phyloP scores from a whole-genome alignment of 345 rosid genomes.

The Nasturtium officinale region DNA sequence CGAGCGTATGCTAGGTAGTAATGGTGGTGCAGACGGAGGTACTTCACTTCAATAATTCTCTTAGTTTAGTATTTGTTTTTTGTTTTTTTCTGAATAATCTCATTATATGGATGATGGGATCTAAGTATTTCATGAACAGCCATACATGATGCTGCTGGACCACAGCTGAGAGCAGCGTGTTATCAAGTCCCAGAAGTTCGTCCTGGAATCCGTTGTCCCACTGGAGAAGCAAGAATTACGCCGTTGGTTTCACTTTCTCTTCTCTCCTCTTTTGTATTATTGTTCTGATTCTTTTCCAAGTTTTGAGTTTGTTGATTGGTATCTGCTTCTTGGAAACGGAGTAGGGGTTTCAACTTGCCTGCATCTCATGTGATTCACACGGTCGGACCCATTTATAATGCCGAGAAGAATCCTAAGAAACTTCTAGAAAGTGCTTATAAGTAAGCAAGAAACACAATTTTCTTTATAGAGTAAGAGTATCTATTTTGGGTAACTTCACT shows the following conservation, averaged over 20 bases:
- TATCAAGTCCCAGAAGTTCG: slow-evolving; percentile 60
- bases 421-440: slow-evolving; percentile 63
- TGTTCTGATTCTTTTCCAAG: not conserved
- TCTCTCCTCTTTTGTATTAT: not conserved
- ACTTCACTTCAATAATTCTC: not conserved
- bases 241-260: slow-evolving; percentile 44
- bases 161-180: slow-evolving; percentile 68
- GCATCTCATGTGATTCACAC: slow-evolving; percentile 81
- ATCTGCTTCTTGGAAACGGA: slow-evolving; percentile 17
- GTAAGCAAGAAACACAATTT: slow-evolving; percentile 40
- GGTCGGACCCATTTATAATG: slow-evolving; percentile 73
- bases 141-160: slow-evolving; percentile 74
- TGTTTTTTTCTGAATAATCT: not conserved
- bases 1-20: slow-evolving; percentile 85
- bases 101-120: slow-evolving; percentile 9
- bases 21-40: slow-evolving; percentile 98
- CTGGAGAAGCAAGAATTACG: slow-evolving; percentile 89
- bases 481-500: not conserved
- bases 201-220: slow-evolving; percentile 76
- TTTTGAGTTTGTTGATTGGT: slow-evolving; percentile 13
- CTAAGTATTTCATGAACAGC: slow-evolving; percentile 3
- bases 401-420: slow-evolving; percentile 54
- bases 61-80: not conserved
- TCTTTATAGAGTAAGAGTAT: not conserved
- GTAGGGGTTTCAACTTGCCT: slow-evolving; percentile 76